Percentiles rank a stretch among this genome's conserved stretches.
phyloP scores from a whole-genome alignment of 257 asterid genomes.

The Solanum chilense region DNA sequence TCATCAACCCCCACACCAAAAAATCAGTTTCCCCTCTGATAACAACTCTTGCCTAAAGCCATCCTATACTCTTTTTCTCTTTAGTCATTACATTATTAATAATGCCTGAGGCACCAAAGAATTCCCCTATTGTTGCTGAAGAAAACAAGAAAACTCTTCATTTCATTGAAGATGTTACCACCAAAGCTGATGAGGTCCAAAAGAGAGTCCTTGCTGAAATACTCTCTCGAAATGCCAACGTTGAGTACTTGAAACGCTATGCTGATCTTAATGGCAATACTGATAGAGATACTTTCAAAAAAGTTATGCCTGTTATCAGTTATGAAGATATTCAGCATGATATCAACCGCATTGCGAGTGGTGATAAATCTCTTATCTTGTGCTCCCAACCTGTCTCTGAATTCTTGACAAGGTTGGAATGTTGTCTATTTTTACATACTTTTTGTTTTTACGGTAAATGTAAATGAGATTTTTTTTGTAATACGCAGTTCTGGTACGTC shows the following conservation, averaged over 20 bases:
- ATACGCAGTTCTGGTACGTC: conserved; percentile 23
- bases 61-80: not conserved
- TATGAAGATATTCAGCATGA: conserved; percentile 6
- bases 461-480: not conserved
- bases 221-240: conserved; percentile 9
- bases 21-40: not conserved
- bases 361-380: conserved; percentile 21
- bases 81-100: not conserved
- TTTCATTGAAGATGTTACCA: conserved; percentile 21
- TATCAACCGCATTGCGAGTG: conserved; percentile 18
- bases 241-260: conserved; percentile 14
- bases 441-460: not conserved
- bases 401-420: conserved; percentile 18
- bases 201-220: conserved; percentile 18
- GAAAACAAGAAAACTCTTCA: conserved; percentile 12
- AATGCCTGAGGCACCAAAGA: conserved; percentile 20
- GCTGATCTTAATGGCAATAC: conserved; percentile 12
- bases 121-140: not conserved
- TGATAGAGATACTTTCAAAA: not conserved
- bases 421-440: not conserved
- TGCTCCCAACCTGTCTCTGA: conserved; percentile 21
- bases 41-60: not conserved
- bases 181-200: conserved; percentile 15
- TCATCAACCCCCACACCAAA: not conserved
- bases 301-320: not conserved